Base-by-base conservation (phyloP, 305 asterid species). In the Fraxinus sp. region DNA sequence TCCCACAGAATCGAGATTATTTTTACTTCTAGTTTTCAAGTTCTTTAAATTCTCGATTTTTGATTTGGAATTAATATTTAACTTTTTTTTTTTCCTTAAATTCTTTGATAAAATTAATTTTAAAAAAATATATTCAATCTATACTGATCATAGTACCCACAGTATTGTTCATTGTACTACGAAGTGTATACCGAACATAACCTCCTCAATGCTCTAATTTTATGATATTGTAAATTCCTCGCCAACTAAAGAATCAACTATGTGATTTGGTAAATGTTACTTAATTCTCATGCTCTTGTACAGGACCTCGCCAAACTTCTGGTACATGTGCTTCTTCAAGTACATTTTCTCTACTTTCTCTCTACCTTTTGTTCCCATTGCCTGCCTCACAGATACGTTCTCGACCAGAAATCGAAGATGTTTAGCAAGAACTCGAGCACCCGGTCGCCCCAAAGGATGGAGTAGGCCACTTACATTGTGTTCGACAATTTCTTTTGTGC, bases 261-360 rank as follows among this genome's bases (percentile, higher is more conserved):
- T 79, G 30, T 80, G 30, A 49, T 49, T 77, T 55, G 77, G 73
- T 68, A 73, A 77, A 37, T 66, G 66, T 30, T 88, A 94, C 90
- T 94, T 92, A 49, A 94, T 89, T 85, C 92, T 91, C 99, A 93
- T 93, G 90, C 93, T 89, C 86, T 87, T 92, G 87, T 94, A 95
- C 82, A 96, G 83, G 32, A 95, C 95, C 89, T 96, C 92, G 28
- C 96, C 96, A 82, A 96, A 93, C 85, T 91, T 96, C 92, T 91
- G 95, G 89, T 85, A 95, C 98, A 95, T 92, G 87, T 92, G 97
- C 89, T 85, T 91, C 91, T 95, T 96, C 92, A 95, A 79, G 90
- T 91, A 96, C 97, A 91, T 91, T 80, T 89, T 90, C 90, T 92
- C 88, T 87, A 93, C 99, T 85, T 90, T 95, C 86, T 93, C 91